These are phyloP conservation scores for Acer campestre DNA, from an alignment of 345 rosid genomes.

Conservation along the genomic window DNA sequence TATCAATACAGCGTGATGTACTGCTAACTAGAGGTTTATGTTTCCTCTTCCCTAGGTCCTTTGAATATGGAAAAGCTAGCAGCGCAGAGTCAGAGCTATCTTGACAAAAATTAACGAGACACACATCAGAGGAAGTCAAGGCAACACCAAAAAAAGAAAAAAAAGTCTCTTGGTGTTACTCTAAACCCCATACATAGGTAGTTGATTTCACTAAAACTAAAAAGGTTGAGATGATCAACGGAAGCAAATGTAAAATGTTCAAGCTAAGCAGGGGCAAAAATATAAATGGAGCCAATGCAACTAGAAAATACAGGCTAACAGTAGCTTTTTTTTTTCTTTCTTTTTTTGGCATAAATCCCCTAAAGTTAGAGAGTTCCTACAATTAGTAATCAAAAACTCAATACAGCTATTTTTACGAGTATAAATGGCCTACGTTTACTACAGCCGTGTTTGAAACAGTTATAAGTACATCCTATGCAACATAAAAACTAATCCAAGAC, in stretches of 20 bases:
- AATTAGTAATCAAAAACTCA: not conserved
- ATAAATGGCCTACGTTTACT: not conserved
- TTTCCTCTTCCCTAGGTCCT: not conserved
- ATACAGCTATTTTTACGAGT: not conserved
- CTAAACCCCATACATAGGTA: not conserved
- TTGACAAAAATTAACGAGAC: not conserved
- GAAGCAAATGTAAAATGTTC: conserved; percentile 3
- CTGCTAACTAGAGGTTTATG: not conserved
- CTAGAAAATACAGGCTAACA: not conserved
- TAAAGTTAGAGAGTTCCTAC: too few species aligned
- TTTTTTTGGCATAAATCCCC: too few species aligned
- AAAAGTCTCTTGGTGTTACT: not conserved
- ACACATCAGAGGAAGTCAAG: not conserved
- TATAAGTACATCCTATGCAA: not conserved
- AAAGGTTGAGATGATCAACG: not conserved
- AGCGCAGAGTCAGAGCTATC: not conserved
- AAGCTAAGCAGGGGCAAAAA: not conserved
- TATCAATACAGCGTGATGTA: not conserved
- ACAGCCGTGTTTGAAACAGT: too few species aligned
- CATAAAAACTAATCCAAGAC: not conserved
- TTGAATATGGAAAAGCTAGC: not conserved
- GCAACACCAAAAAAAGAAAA: not conserved
- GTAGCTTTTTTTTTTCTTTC: too few species aligned
- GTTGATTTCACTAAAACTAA: not conserved
- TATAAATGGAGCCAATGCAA: not conserved